Percentiles rank a stretch among this genome's conserved stretches.
Conservation (phyloP, 2,329 filamentous ascomycete species). For the Phialophora expanda region DNA sequence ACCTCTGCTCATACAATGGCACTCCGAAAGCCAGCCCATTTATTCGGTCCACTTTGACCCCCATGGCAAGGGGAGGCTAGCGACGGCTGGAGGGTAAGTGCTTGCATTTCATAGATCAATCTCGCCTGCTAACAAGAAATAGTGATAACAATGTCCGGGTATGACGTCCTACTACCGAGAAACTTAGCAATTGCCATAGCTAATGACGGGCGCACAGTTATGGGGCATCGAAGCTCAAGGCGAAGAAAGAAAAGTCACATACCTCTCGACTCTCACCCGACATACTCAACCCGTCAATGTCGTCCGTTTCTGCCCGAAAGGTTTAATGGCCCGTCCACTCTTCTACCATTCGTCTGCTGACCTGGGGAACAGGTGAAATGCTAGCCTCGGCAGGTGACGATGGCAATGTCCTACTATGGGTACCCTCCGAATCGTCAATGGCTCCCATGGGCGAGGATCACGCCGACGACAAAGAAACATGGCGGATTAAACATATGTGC, state of each 20-base stretch:
- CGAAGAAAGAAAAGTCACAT: constrained; percentile 86
- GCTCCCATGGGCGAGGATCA: constrained; percentile 78
- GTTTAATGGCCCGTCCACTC: constrained; percentile 60
- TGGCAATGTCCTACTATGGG: constrained; percentile 95
- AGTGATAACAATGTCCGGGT: constrained; percentile 92
- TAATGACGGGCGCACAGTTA: constrained; percentile 62
- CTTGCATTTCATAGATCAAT: neutral
- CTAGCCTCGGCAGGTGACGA: constrained; percentile 96
- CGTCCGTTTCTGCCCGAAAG: constrained; percentile 91
- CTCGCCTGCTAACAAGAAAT: constrained; percentile 23
- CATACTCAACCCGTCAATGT: constrained; percentile 98
- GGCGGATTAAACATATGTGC: constrained; percentile 98
- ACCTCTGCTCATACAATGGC: constrained; percentile 97
- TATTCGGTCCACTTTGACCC: constrained; percentile 98
- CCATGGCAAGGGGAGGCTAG: constrained; percentile 85
- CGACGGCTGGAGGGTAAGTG: constrained; percentile 79
- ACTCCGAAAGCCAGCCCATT: constrained; percentile 94
- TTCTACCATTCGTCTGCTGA: constrained; percentile 38
- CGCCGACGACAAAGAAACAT: constrained; percentile 92
- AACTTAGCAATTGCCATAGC: constrained; percentile 38
- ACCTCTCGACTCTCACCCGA: constrained; percentile 87
- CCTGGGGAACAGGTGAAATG: constrained; percentile 71
- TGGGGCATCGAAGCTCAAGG: constrained; percentile 88
- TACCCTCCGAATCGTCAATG: constrained; percentile 76
- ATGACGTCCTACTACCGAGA: constrained; percentile 47